Percentiles rank a stretch among this genome's conserved stretches.
Evolutionary conservation across 441 rosid species (phyloP).

Genomic region (Pelargonium exstipulatum): DNA sequence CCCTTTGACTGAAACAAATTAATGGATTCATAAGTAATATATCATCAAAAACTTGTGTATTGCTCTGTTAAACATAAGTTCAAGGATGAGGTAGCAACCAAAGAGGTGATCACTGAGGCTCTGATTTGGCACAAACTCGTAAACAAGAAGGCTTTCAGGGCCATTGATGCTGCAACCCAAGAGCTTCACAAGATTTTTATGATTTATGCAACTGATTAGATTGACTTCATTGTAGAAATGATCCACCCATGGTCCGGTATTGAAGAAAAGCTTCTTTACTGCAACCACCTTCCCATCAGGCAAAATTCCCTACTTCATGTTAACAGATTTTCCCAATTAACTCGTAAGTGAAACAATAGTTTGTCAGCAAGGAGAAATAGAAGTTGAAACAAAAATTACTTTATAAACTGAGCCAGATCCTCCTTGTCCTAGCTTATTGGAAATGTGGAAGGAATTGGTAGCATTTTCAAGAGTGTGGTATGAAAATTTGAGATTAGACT

Average conservation of each 20-base stretch:
- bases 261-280: conserved; percentile 71
- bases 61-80: neutral
- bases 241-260: conserved; percentile 86
- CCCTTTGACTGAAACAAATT: conserved; percentile 21
- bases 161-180: conserved; percentile 84
- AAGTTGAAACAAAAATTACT: conserved; percentile 28
- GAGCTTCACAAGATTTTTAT: conserved; percentile 72
- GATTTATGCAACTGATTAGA: conserved; percentile 59
- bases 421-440: conserved; percentile 81
- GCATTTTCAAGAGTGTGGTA: conserved; percentile 77
- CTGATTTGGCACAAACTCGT: conserved; percentile 68
- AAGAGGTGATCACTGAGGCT: conserved; percentile 60
- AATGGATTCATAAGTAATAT: conserved; percentile 9
- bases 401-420: conserved; percentile 85
- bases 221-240: conserved; percentile 90
- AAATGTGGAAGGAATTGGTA: conserved; percentile 54
- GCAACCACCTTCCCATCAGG: conserved; percentile 61
- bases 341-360: neutral
- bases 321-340: neutral
- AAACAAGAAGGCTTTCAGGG: conserved; percentile 82
- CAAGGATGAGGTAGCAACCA: conserved; percentile 32
- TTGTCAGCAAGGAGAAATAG: conserved; percentile 1
- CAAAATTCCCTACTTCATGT: conserved; percentile 49
- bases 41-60: neutral
- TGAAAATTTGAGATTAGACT: conserved; percentile 63